A percentile compares a stretch with the other conserved stretches of the same genome.
Evolutionary conservation across 2,329 filamentous ascomycete species (phyloP).

Genomic region (Teratosphaeriaceae sp.): DNA sequence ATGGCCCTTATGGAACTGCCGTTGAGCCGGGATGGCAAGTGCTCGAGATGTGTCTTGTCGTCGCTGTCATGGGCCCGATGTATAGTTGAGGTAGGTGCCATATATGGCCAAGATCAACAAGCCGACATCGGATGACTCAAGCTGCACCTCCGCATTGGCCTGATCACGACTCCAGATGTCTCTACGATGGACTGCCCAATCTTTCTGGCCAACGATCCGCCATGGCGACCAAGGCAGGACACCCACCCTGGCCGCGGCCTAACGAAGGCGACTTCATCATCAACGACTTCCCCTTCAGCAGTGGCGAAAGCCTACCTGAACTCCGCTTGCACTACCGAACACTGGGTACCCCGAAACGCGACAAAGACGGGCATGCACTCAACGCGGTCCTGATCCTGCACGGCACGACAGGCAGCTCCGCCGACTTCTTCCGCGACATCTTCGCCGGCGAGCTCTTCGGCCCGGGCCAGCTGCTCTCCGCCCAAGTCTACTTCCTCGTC

Average conservation of each 20-base stretch:
- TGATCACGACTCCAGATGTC: too few relatives aligned
- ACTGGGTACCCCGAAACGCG: neutral
- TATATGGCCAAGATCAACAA: too few relatives aligned
- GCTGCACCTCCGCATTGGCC: too few relatives aligned
- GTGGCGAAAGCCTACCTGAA: neutral
- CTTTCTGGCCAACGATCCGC: too few relatives aligned
- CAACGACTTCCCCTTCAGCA: neutral
- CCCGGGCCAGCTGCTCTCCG: constrained; percentile 2
- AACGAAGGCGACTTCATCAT: constrained; percentile 1
- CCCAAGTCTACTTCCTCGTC: constrained; percentile 58
- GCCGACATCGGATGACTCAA: too few relatives aligned
- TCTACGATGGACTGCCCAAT: too few relatives aligned
- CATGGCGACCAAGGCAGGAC: too few relatives aligned
- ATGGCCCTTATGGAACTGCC: too few relatives aligned
- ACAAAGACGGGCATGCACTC: neutral
- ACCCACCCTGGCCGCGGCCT: neutral
- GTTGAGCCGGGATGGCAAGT: too few relatives aligned
- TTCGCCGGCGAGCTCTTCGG: constrained; percentile 7
- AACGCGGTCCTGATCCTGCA: neutral
- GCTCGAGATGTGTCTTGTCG: too few relatives aligned
- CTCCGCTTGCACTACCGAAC: constrained; percentile 2
- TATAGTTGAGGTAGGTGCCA: too few relatives aligned
- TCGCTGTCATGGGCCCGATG: too few relatives aligned
- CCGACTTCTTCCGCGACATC: neutral
- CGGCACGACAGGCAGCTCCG: constrained; percentile 1